These are phyloP conservation scores for Paecilomyces formosus DNA, from an alignment of 2,329 filamentous ascomycete genomes.

Conservation along the genomic window DNA sequence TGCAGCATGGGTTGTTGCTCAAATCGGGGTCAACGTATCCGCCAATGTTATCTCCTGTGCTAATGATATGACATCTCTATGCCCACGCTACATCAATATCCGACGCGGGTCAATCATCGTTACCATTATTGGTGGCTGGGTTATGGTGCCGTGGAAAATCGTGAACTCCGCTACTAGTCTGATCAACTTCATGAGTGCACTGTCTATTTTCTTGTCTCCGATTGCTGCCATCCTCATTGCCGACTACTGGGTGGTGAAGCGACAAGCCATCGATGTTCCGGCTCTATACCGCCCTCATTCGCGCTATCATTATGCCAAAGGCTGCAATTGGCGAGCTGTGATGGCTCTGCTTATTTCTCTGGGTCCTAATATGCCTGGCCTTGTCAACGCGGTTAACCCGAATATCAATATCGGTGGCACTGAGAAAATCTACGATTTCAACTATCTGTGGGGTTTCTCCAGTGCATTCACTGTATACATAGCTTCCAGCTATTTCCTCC, in stretches of 20 bases:
- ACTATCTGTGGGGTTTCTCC: slow-evolving; percentile 24
- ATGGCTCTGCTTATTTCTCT: slow-evolving; percentile 26
- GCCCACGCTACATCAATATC: slow-evolving; percentile 48
- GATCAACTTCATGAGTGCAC: slow-evolving; percentile 14
- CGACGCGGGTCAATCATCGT: slow-evolving; percentile 42
- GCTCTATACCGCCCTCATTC: slow-evolving; percentile 37
- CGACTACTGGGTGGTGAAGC: slow-evolving; percentile 37
- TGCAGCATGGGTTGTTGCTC: slow-evolving; percentile 32
- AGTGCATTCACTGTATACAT: slow-evolving; percentile 21
- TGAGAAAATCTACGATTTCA: slow-evolving; percentile 27
- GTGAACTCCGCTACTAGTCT: slow-evolving; percentile 27
- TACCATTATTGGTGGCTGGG: slow-evolving; percentile 31
- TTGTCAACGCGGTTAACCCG: slow-evolving; percentile 14
- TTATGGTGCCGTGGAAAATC: slow-evolving; percentile 21
- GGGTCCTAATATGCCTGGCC: slow-evolving; percentile 22
- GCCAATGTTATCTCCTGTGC: slow-evolving; percentile 48
- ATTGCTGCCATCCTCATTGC: slow-evolving; percentile 36
- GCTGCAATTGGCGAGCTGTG: slow-evolving; percentile 25
- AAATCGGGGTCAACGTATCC: slow-evolving; percentile 47
- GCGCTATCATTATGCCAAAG: slow-evolving; percentile 30
- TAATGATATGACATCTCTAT: slow-evolving; percentile 47
- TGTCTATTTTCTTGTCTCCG: slow-evolving; percentile 31
- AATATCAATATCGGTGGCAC: slow-evolving; percentile 12
- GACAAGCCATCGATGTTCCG: slow-evolving; percentile 32
- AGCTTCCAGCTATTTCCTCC: slow-evolving; percentile 7